A percentile compares a stretch with the other conserved stretches of the same genome.
These are phyloP conservation scores for Isatis lusitanica DNA, from an alignment of 441 rosid species.

Conservation along the genomic window DNA sequence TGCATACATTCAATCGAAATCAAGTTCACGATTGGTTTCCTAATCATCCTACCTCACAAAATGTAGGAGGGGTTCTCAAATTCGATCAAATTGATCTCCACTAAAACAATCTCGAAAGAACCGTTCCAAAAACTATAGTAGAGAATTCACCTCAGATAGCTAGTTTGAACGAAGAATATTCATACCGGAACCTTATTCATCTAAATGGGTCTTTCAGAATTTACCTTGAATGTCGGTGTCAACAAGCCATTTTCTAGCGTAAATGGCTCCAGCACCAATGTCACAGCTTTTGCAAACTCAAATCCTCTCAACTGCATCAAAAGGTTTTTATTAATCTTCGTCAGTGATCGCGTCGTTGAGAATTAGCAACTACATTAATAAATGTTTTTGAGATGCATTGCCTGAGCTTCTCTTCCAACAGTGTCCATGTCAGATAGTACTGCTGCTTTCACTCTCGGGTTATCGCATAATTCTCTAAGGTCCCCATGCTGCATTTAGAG, in stretches of 20 bases:
- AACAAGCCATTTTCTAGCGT: constrained; percentile 82
- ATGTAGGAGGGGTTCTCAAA: too few relatives aligned
- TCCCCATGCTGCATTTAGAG: constrained; percentile 51
- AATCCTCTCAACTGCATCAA: constrained; percentile 86
- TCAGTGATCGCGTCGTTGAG: background rate
- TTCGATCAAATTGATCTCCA: too few relatives aligned
- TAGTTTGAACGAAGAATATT: background rate
- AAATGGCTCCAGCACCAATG: constrained; percentile 82
- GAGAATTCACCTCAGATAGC: background rate
- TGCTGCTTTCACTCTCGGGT: constrained; percentile 75
- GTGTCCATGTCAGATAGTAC: constrained; percentile 89
- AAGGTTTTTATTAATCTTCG: background rate
- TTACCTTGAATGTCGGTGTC: constrained; percentile 95
- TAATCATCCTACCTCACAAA: background rate
- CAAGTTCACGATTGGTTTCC: background rate
- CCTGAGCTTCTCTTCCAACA: constrained; percentile 91
- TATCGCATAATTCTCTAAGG: constrained; percentile 65
- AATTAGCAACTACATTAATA: background rate
- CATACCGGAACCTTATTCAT: background rate
- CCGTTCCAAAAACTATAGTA: background rate
- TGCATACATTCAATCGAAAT: constrained; percentile 30
- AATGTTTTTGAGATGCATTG: constrained; percentile 32
- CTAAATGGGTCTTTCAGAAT: constrained; percentile 24
- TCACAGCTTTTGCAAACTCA: constrained; percentile 88
- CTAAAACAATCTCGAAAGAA: background rate